Base-by-base conservation (phyloP, 805 yeast genomes). In the Metschnikowia kunwiensis region DNA sequence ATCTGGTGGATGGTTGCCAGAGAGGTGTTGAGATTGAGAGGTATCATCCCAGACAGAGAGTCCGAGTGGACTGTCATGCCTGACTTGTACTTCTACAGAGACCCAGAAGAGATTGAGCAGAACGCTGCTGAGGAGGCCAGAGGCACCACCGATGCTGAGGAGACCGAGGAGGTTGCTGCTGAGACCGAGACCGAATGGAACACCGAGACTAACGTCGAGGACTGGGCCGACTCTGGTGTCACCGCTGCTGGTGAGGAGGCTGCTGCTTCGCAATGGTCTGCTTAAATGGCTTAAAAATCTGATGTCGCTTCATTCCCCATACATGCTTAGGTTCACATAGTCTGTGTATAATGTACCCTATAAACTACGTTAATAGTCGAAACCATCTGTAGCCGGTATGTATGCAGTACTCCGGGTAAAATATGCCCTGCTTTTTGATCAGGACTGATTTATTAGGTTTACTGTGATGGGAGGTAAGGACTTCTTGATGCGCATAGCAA, bases 61-160 rank as follows among this genome's bases (percentile, higher is more conserved):
- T 86, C 93, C 73, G 82, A 85, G 72, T 93, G 99, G 99, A 77
- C 94, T 59, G 93, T 93, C 70, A 93, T 93, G 98, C 97, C 97
- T 73, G 99, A 93, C 79, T 82, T 93, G 74, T 93, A 89, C 89
- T 93, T 93, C 89, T 93, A 93, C 97, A 93, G 99, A 83, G 96
- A 93, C 79, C 98, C 99, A 68, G 97, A 91, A 80, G 99, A 93
- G 77, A 84, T 85, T 73, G 96, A 87, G 77, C 78, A 79, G 60
- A 79, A 74, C 58, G 79, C 78, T 62, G 75, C 75, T 49, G 75
- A 72, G 54, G 77, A 70, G 60, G 60, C 65, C 54, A 72, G 67
- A 59, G 52, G 62, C 44, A 70, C 63, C 43, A 70, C 41, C 32
- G 84, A 75, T 61, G 78, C 74, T 57, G 58, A 55, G 47, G 77